A percentile compares a stretch with the other conserved stretches of the same genome.
phyloP scores from a whole-genome alignment of 768 basidiomycete species.

The Leccinum uliginosum region DNA sequence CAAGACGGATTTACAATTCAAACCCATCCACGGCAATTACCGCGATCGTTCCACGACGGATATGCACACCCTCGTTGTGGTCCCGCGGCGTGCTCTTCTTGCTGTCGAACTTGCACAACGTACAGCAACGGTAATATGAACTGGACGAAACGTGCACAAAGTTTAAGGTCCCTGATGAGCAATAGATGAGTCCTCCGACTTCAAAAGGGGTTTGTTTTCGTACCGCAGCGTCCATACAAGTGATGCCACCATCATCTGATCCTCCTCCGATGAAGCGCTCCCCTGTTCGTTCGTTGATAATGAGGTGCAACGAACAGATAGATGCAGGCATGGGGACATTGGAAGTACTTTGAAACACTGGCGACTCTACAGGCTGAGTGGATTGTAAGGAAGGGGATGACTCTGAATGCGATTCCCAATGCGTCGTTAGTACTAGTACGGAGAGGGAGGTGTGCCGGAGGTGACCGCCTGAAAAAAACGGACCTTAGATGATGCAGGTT shows the following conservation, averaged over 20 bases:
- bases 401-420: background rate
- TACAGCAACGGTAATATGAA: slow-evolving; percentile 63
- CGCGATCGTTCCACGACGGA: slow-evolving; percentile 75
- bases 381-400: slow-evolving; percentile 2
- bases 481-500: background rate
- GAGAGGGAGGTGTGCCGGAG: slow-evolving; percentile 45
- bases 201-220: slow-evolving; percentile 15
- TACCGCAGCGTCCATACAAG: slow-evolving; percentile 69
- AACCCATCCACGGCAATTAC: slow-evolving; percentile 71
- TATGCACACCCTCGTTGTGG: slow-evolving; percentile 69
- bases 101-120: slow-evolving; percentile 49
- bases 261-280: slow-evolving; percentile 70
- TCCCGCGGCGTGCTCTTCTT: slow-evolving; percentile 46
- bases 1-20: slow-evolving; percentile 62
- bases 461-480: slow-evolving; percentile 38
- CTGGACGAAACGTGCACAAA: slow-evolving; percentile 67
- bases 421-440: slow-evolving; percentile 26
- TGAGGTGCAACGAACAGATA: slow-evolving; percentile 43
- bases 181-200: background rate
- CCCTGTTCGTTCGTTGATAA: slow-evolving; percentile 54
- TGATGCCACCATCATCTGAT: slow-evolving; percentile 72
- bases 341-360: slow-evolving; percentile 37
- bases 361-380: background rate
- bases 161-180: slow-evolving; percentile 50
- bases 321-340: slow-evolving; percentile 44